Base-by-base conservation (phyloP, 2,329 filamentous ascomycete species). In the Ophiostoma fasciatum region DNA sequence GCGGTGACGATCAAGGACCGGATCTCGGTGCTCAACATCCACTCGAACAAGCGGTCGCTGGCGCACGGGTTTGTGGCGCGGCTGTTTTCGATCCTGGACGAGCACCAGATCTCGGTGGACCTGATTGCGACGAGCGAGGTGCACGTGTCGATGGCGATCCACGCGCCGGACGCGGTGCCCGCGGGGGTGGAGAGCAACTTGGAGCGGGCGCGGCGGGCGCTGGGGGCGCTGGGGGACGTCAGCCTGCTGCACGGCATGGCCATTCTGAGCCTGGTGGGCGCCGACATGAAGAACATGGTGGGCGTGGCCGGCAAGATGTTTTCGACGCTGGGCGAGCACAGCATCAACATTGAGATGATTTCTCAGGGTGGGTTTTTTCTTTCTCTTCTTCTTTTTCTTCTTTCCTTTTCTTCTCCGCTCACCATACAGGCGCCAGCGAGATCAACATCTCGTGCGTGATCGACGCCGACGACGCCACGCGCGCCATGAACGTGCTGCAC, bases 361-460 rank as follows among this genome's bases (percentile, higher is more conserved):
- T 94, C 84, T 18, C 90, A 98, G 63, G 90, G 90, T 88, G 66
- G 51, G 66, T 50, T 22, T 18, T 23, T 14, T 7, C 18, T 10
- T 31, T 26, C 22, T 32, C 5, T n/a, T 27, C 12, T 5, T 15
- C 22, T 6, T 28, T n/a, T 31, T 18, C 12, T 6, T 25, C 4
- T 33, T 2, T 37, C 21, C 10, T 22, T 17, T 31, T 11, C 11
- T 36, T n/a, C 25, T 20, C 20, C 22, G 47, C 40, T 5, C 11
- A 19, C 21, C 30, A 22, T 21, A 3, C 46, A 93, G 85, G 87
- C 50, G 90, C 90, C 19, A 94, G 87, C 54, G 90, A 98, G 64
- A 98, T 98, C 60, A 98, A 96, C 57, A 98, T 98, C 42, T 94
- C 85, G 10, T 98, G 90, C 53, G 90, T 98, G 31, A 93, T 98